A percentile compares a stretch with the other conserved stretches of the same genome.
phyloP scores from a whole-genome alignment of 2,329 filamentous ascomycete species.

The Pseudocercospora fijiensis region DNA sequence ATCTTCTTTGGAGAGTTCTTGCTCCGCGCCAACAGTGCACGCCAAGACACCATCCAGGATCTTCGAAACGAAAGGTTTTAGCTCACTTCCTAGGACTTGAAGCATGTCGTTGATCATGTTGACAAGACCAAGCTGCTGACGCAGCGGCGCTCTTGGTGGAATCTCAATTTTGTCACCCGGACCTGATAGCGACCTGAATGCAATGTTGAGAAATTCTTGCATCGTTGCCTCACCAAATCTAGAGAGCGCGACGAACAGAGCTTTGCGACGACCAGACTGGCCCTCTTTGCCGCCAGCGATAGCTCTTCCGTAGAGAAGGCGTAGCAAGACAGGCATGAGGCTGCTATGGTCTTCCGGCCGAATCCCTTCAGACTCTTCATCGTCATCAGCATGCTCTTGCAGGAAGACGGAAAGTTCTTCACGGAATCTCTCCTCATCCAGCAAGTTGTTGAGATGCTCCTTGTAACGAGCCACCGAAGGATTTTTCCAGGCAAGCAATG shows the following conservation, averaged over 20 bases:
- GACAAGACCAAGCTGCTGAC: conserved; percentile 86
- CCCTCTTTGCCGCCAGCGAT: conserved; percentile 79
- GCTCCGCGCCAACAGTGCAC: conserved; percentile 57
- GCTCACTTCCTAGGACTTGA: conserved; percentile 74
- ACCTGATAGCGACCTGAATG: conserved; percentile 37
- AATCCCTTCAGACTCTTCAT: conserved; percentile 62
- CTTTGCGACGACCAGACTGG: conserved; percentile 73
- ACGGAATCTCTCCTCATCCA: conserved; percentile 88
- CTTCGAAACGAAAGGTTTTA: conserved; percentile 64
- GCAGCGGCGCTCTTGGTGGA: conserved; percentile 35
- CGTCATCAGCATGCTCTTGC: conserved; percentile 24
- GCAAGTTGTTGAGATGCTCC: conserved; percentile 78
- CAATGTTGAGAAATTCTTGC: conserved; percentile 77
- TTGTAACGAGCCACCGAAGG: conserved; percentile 72
- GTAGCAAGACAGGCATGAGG: conserved; percentile 81
- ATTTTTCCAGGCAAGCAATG: conserved; percentile 85
- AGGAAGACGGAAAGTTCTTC: conserved; percentile 92
- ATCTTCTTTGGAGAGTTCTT: conserved; percentile 31
- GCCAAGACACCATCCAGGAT: conserved; percentile 78
- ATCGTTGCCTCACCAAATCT: conserved; percentile 73
- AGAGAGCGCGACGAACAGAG: conserved; percentile 73
- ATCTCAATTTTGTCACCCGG: background rate
- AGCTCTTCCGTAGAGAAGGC: conserved; percentile 83
- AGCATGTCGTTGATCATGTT: conserved; percentile 90
- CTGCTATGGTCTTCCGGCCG: conserved; percentile 71